Evolutionary conservation across 306 rosid species (phyloP).

Genomic region (Prunus kanzakura): DNA sequence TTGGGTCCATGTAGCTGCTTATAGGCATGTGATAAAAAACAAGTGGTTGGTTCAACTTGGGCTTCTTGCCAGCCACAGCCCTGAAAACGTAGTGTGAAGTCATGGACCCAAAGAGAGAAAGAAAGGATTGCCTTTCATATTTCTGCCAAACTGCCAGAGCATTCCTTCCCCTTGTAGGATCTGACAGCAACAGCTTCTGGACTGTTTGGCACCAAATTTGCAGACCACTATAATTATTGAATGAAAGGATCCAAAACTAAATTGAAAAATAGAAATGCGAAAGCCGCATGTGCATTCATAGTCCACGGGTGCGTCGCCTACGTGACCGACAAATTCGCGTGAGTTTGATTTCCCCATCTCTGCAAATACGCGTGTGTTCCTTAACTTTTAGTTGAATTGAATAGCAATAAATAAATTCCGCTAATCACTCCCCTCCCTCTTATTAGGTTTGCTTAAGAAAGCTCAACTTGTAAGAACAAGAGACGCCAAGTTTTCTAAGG

Average conservation of each 20-base stretch:
- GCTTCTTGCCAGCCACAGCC: background rate
- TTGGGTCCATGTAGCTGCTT: too few species aligned
- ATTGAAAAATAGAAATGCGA: background rate
- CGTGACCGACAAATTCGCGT: background rate
- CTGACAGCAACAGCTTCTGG: background rate
- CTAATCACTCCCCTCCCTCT: background rate
- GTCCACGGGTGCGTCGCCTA: background rate
- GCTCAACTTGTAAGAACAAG: too few species aligned
- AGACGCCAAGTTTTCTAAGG: too few species aligned
- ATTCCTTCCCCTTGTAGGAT: background rate
- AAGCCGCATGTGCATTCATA: background rate
- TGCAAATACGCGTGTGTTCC: background rate
- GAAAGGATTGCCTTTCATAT: background rate
- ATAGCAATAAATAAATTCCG: background rate
- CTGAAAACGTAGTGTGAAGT: background rate
- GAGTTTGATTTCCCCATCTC: background rate
- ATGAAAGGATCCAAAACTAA: background rate
- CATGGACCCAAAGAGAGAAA: background rate
- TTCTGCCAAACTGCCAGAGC: slow-evolving; percentile 6
- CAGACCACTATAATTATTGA: background rate
- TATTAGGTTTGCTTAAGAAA: background rate
- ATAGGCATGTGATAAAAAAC: too few species aligned
- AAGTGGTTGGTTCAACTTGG: background rate
- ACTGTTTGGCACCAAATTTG: background rate
- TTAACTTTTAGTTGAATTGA: background rate